Conservation (phyloP, 2,329 filamentous ascomycete genomes). For the Stemphylium lycopersici region DNA sequence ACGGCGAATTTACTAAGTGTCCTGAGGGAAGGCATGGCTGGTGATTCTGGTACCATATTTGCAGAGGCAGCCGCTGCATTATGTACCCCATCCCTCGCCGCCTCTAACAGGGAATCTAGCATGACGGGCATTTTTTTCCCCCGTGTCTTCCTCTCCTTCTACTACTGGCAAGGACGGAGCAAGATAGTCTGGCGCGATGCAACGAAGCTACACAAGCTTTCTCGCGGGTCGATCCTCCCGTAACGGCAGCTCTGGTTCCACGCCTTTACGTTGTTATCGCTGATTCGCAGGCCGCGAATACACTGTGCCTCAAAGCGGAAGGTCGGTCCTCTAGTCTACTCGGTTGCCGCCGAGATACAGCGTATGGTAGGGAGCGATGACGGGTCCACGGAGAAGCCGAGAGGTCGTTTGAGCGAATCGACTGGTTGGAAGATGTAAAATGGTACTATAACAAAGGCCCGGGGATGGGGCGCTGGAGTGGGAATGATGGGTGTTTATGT, state of each 20-base stretch:
- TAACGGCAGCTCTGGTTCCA: slow-evolving; percentile 29
- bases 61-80: slow-evolving; percentile 27
- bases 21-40: slow-evolving; percentile 43
- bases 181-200: slow-evolving; percentile 4
- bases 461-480: slow-evolving; percentile 3
- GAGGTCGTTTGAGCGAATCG: slow-evolving; percentile 8
- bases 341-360: slow-evolving; percentile 8
- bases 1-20: slow-evolving; percentile 47
- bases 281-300: slow-evolving; percentile 27
- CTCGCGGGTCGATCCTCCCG: slow-evolving; percentile 33
- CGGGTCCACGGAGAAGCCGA: slow-evolving; percentile 5
- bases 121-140: slow-evolving; percentile 29
- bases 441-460: neutral
- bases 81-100: slow-evolving; percentile 32
- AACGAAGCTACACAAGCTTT: slow-evolving; percentile 35
- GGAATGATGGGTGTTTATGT: slow-evolving; percentile 7
- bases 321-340: slow-evolving; percentile 20
- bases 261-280: slow-evolving; percentile 21
- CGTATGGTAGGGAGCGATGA: neutral
- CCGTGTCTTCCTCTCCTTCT: slow-evolving; percentile 5
- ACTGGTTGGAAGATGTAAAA: slow-evolving; percentile 17
- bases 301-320: slow-evolving; percentile 26
- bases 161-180: slow-evolving; percentile 7
- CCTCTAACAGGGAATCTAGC: slow-evolving; percentile 28
- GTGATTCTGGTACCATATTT: slow-evolving; percentile 25